Percentiles rank a stretch among this genome's conserved stretches.
Evolutionary conservation across 306 rosid species (phyloP).

Genomic region (Cyclanthera cordifolia): DNA sequence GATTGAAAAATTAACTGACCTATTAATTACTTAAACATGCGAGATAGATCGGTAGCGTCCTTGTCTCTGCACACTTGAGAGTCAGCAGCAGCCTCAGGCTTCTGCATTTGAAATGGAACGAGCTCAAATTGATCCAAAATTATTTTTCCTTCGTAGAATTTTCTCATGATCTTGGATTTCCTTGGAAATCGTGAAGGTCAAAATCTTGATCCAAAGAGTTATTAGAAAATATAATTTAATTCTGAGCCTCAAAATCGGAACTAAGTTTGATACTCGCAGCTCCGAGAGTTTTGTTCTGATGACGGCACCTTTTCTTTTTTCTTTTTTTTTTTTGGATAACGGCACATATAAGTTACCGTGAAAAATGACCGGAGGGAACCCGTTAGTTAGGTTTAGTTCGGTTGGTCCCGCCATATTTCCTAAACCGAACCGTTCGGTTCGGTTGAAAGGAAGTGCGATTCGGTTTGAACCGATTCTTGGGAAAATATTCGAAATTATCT

Average conservation of each 20-base stretch:
- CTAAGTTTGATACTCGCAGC: neutral
- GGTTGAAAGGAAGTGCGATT: neutral
- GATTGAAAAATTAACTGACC: constrained; percentile 26
- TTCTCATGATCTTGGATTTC: neutral
- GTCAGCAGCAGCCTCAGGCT: constrained; percentile 9
- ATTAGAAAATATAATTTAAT: neutral
- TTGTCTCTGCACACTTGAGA: constrained; percentile 19
- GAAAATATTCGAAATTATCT: too few relatives aligned
- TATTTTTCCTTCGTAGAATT: neutral
- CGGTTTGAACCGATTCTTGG: neutral
- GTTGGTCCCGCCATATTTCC: neutral
- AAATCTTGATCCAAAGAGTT: neutral
- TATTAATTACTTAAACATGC: constrained; percentile 68
- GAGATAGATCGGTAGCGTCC: constrained; percentile 49
- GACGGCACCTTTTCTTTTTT: too few relatives aligned
- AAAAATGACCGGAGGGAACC: too few relatives aligned
- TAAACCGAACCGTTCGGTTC: neutral
- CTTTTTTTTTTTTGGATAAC: too few relatives aligned
- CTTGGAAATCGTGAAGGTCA: neutral
- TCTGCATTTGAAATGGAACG: constrained; percentile 25
- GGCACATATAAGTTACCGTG: too few relatives aligned
- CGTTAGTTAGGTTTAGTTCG: neutral
- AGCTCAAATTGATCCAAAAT: neutral
- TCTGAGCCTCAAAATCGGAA: neutral
- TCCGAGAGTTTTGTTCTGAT: neutral